Conservation (phyloP, 106 monocot genomes). For the Vanilla planifolia region DNA sequence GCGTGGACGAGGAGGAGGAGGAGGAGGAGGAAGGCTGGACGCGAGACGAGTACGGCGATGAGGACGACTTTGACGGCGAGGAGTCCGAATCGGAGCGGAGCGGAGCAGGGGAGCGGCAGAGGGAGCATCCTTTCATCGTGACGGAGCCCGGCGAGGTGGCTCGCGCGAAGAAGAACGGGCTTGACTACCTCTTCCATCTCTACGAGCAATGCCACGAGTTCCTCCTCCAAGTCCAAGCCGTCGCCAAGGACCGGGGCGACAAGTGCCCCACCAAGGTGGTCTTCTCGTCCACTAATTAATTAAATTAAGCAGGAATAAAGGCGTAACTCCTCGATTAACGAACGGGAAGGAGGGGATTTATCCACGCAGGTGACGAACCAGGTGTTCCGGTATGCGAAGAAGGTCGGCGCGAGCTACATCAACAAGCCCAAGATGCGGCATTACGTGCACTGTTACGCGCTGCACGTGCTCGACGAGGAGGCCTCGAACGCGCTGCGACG, state of each 20-base stretch:
- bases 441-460: slow-evolving; percentile 99
- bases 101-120: slow-evolving; percentile 43
- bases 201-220: slow-evolving; percentile 93
- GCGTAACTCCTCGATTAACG: no score
- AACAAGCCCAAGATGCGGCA: slow-evolving; percentile 99
- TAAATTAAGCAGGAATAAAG: no score
- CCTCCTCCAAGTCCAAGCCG: slow-evolving; percentile 59
- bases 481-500: slow-evolving; percentile 67
- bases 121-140: slow-evolving; percentile 97
- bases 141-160: slow-evolving; percentile 99
- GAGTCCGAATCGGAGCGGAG: slow-evolving; percentile 24
- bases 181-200: slow-evolving; percentile 93
- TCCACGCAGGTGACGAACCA: slow-evolving; percentile 86
- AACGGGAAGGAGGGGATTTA: not conserved
- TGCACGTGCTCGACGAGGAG: slow-evolving; percentile 90
- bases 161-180: slow-evolving; percentile 94
- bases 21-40: slow-evolving; percentile 9
- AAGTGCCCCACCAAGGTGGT: slow-evolving; percentile 95
- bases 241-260: slow-evolving; percentile 72
- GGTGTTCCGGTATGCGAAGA: slow-evolving; percentile 92
- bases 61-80: slow-evolving; percentile 19
- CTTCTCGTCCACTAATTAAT: no score
- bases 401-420: slow-evolving; percentile 88
- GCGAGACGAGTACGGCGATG: slow-evolving; percentile 14
- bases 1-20: not conserved